Evolutionary conservation across 1,284 basidiomycete genomes (phyloP).

Genomic region (Ceratobasidium sp.): DNA sequence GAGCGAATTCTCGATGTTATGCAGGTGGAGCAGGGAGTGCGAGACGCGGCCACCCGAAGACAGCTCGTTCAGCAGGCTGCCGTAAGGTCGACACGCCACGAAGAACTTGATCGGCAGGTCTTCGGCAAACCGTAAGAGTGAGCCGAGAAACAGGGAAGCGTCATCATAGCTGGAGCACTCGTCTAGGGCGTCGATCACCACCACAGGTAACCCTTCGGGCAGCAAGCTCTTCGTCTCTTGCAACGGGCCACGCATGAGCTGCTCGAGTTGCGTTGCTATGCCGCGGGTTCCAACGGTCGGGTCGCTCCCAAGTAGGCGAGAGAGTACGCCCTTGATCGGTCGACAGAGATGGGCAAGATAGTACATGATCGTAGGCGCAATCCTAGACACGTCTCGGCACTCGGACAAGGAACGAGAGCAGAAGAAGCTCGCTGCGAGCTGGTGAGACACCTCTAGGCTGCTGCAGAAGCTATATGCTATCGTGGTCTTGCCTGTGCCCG

Average conservation of each 20-base stretch:
- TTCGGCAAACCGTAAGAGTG: neutral
- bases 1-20: slow-evolving; percentile 41
- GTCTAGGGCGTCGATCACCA: slow-evolving; percentile 17
- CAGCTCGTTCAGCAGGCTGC: neutral
- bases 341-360: neutral
- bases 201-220: neutral
- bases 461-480: neutral
- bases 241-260: neutral
- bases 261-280: neutral
- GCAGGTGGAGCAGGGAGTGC: slow-evolving; percentile 13
- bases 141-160: neutral
- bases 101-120: slow-evolving; percentile 27
- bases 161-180: neutral
- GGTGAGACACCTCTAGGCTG: neutral
- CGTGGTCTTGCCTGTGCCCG: slow-evolving; percentile 4
- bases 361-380: neutral
- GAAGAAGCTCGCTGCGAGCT: slow-evolving; percentile 2
- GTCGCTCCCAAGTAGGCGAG: neutral
- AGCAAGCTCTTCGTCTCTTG: neutral
- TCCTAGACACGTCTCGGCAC: neutral
- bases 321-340: neutral
- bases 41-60: too few species aligned
- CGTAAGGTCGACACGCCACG: slow-evolving; percentile 4
- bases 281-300: neutral
- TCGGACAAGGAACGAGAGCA: neutral